phyloP scores from a whole-genome alignment of 2,329 filamentous ascomycete genomes.

The Teratosphaeria viscida region DNA sequence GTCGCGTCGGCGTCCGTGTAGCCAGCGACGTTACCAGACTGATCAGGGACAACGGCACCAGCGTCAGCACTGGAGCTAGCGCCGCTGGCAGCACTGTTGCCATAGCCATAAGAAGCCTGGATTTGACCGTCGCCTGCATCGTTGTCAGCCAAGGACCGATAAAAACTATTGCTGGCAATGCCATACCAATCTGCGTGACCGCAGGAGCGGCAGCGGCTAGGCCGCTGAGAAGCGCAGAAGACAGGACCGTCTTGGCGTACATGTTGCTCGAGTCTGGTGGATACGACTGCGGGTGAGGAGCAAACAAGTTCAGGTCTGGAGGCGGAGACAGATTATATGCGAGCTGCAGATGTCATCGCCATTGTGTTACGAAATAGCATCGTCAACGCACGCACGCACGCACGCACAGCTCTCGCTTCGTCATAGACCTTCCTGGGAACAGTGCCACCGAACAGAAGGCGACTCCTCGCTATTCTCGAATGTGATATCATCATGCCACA shows the following conservation, averaged over 20 bases:
- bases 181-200: conserved; percentile 7
- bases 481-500: neutral
- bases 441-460: neutral
- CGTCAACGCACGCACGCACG: neutral
- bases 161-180: neutral
- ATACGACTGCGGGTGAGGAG: neutral
- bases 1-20: conserved; percentile 37
- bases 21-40: conserved; percentile 26
- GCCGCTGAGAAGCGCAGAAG: conserved; percentile 12
- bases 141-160: neutral
- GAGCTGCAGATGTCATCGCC: neutral
- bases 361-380: neutral
- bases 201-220: conserved; percentile 27
- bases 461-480: neutral
- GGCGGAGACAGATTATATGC: neutral
- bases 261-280: conserved; percentile 7
- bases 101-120: neutral
- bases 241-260: conserved; percentile 11
- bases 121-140: neutral
- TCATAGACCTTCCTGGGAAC: neutral
- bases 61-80: neutral
- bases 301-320: neutral
- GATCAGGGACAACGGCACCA: conserved; percentile 11
- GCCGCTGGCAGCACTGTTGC: neutral
- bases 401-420: neutral